Evolutionary conservation across 306 rosid species (phyloP), one percentile per base, ranked within the genome.

Genomic region (Mucuna pruriens): DNA sequence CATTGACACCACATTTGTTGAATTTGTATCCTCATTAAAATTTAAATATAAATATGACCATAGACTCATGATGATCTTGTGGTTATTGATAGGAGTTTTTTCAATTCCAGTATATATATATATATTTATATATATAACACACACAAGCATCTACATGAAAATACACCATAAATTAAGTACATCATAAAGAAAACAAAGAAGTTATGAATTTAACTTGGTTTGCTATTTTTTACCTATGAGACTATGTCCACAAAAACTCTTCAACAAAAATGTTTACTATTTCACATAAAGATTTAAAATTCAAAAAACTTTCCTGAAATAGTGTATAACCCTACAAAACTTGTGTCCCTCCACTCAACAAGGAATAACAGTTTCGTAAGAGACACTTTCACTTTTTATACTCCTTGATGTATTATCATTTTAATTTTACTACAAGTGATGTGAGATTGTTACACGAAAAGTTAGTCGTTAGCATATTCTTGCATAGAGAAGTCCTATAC

Each of bases 1-100:
- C 66, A 45, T 62, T 7, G 2, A 40, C 51, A 78, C 71, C 40
- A 54, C 71, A 42, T 31, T 7, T 65, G 38, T 49, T 52, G 40
- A 31, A 5, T 48, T 64, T 48, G 17, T 48, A 26, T 66, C 68
- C 4, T 33, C 0, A 25, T 22, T 45, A 33, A n/a, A n/a, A n/a
- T n/a, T n/a, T n/a, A n/a, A 57, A 46, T 44, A 69, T 54, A 17
- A 55, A 40, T 69, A 57, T 71, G 51, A 31, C 13, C 79, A 13
- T 17, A 40, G n/a, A 39, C 48, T 25, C 69, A 29, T 58, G 38
- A 55, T 48, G 20, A 23, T 66, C 31, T 36, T 79, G 45, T 76
- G 82, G 76, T 52, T 67, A 19, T 15, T 19, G 15, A 19, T 23
- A 10, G 7, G 2, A 45, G n/a, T 7, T 46, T 8, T 79, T 78